Conservation (phyloP, 805 yeast genomes). For the Suhomyces sp. region DNA sequence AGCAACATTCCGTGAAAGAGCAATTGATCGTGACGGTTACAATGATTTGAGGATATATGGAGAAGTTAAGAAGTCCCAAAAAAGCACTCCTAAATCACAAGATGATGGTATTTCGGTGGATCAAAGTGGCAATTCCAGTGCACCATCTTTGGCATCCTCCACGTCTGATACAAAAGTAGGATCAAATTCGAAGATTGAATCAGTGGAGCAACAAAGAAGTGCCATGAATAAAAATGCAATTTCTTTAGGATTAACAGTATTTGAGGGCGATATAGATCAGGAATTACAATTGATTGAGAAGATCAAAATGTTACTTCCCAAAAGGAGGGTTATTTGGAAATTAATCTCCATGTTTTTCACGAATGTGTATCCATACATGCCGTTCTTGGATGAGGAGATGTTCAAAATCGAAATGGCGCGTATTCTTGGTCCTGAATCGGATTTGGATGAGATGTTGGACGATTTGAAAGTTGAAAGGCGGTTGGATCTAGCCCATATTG, state of each 20-base stretch:
- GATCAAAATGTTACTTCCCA: slow-evolving; percentile 17
- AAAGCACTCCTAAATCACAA: no score
- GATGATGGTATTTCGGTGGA: no score
- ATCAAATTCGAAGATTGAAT: no score
- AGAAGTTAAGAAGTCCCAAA: slow-evolving; percentile 3
- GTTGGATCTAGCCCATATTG: slow-evolving; percentile 35
- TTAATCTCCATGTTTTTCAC: slow-evolving; percentile 17
- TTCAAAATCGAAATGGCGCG: slow-evolving; percentile 16
- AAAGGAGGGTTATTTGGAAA: slow-evolving; percentile 15
- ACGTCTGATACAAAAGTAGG: no score
- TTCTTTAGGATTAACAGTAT: slow-evolving; percentile 34
- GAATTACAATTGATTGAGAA: slow-evolving; percentile 19
- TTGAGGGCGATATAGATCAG: slow-evolving; percentile 30
- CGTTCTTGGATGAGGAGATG: slow-evolving; percentile 20
- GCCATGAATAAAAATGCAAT: slow-evolving; percentile 30
- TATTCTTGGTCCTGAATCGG: slow-evolving; percentile 20
- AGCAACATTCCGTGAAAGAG: slow-evolving; percentile 21
- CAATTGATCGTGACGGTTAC: slow-evolving; percentile 24
- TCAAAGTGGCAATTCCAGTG: no score
- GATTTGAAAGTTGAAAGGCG: slow-evolving; percentile 29
- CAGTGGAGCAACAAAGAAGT: no score
- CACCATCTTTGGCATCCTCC: no score
- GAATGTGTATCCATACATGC: slow-evolving; percentile 19
- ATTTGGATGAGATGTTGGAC: slow-evolving; percentile 19
- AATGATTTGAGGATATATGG: slow-evolving; percentile 23